Evolutionary conservation across 2,329 filamentous ascomycete species (phyloP), one percentile per base, ranked within the genome.

Genomic region (Ceratocystiopsis minuta): DNA sequence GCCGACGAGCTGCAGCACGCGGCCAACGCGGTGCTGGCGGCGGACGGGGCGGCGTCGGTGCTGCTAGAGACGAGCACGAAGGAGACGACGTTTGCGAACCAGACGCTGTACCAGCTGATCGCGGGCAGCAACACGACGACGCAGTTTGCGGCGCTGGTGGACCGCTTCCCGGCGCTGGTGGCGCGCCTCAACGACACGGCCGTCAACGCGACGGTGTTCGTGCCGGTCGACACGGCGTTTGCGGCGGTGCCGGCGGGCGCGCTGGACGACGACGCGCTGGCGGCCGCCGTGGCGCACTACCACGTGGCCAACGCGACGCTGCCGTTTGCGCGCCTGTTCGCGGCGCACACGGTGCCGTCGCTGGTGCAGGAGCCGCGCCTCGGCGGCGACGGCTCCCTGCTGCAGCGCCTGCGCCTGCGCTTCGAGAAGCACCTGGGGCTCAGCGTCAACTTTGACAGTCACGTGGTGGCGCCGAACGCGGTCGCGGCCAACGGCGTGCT

Each of bases 51-150:
- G 20, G 20, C 20, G 20, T 34, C 35, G 13, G 16, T 31, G 31
- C 17, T 34, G 12, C 31, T 34, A 18, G 9, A 32, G 11, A 11
- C 6, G 34, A 7, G 3, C 12, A 36, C 33, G 38, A 41, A 39
- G 36, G 38, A 37, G 36, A 49, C 57, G n/a, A 61, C 63, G 46
- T 64, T 20, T 20, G 20, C 72, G 6, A 80, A 85, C 54, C 61
- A 69, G 54, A 92, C 85, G 16, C 72, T 93, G 37, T 93, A 87
- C 59, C 66, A 93, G 58, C 62, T 87, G 46, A 83, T 94, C 57
- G 64, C 71, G n/a, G 63, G 70, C 52, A 80, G 72, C 62, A 80
- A 86, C 52, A 71, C 83, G 60, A 87, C 83, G 1, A 80, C 73
- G 39, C 80, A 78, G 57, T 78, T 94, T 37, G 75, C 79, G 24